These are phyloP conservation scores for Macrolepiota fuliginosa DNA, from an alignment of 768 basidiomycete species.

Conservation along the genomic window DNA sequence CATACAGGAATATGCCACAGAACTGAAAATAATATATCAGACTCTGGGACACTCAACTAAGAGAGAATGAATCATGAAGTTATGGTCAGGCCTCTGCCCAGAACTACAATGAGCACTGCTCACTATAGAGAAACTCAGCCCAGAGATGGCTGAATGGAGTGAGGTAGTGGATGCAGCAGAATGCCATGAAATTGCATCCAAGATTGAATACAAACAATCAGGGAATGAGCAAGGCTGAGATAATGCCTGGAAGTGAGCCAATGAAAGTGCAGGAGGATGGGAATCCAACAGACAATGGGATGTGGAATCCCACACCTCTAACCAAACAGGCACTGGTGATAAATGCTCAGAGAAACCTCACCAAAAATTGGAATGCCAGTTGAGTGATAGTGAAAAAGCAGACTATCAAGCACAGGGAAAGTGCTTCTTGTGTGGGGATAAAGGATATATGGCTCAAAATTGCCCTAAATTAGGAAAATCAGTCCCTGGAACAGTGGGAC, in stretches of 20 bases:
- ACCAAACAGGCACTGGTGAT: not conserved
- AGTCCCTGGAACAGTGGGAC: not conserved
- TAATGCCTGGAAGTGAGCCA: not conserved
- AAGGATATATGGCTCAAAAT: not conserved
- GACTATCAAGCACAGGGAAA: not conserved
- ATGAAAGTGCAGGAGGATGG: not conserved
- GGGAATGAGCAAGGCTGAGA: not conserved
- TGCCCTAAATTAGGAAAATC: not conserved
- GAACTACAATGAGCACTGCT: not conserved
- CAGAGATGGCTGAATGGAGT: not conserved
- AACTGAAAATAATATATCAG: not conserved
- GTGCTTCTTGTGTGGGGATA: not conserved
- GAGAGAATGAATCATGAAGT: not conserved
- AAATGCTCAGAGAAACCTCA: not conserved
- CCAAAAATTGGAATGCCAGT: not conserved
- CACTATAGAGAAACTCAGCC: not conserved
- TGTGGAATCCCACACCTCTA: too few relatives aligned
- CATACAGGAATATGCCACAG: not conserved
- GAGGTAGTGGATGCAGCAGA: slow-evolving; percentile 16
- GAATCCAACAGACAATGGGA: too few relatives aligned
- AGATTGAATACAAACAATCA: not conserved
- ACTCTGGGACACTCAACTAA: not conserved
- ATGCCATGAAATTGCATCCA: not conserved
- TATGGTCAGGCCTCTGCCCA: not conserved
- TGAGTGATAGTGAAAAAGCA: not conserved